Evolutionary conservation across 2,329 filamentous ascomycete species (phyloP), one percentile per base, ranked within the genome.

Genomic region (Venturia effusa): DNA sequence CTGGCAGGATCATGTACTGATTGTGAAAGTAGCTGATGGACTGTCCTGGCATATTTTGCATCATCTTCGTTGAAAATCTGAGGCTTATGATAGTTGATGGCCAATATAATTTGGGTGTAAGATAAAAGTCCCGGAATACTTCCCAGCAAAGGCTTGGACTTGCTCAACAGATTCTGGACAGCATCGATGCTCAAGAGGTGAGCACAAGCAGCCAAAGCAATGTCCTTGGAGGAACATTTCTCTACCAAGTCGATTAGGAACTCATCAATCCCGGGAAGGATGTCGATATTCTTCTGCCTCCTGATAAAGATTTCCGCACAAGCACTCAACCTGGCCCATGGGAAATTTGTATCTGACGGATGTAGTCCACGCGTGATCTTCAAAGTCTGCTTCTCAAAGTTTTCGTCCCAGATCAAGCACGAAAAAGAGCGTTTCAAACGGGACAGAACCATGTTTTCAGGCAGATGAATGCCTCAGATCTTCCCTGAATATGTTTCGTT

Each of bases 261-360:
- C 59, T 72, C 70, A 4, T 63, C 61, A n/a, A 55, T 45, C 1
- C 63, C 59, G 32, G 73, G 70, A 24, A 61, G 60, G 59, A 70
- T 69, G 6, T 57, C 68, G 17, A 70, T 64, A 30, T 71, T 74
- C 34, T 70, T 70, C 61, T 74, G 73, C 59, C 69, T 73, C 63
- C 69, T 71, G 19, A 74, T 65, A 59, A 73, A 74, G 1, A 39
- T 34, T 30, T 73, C 70, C 22, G 70, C 73, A 63, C 71, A 67
- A 11, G 67, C 67, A 11, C 62, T 67, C 7, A 74, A 39, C 4
- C 66, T 61, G 10, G 30, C 37, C 55, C 67, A 71, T 1, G 72
- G 71, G 34, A 74, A 73, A 22, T 66, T 67, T 32, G 63, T 24
- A 41, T 72, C 69, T 0, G 69, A 67, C 11, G 72, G 72, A n/a